phyloP scores from a whole-genome alignment of 202 grass and related monocot species.

The Elaeis oleifera region DNA sequence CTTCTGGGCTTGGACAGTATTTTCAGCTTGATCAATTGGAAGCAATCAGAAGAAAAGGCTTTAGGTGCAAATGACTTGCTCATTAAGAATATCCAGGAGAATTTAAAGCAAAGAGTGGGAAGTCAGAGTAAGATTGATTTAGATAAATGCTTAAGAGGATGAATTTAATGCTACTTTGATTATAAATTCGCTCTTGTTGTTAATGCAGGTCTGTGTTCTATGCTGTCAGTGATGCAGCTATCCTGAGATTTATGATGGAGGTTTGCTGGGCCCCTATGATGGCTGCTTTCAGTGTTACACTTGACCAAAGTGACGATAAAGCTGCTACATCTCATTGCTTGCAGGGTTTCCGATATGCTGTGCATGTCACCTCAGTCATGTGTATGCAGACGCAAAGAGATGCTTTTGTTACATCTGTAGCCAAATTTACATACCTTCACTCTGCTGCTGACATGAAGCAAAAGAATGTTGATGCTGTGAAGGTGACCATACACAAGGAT shows the following conservation, averaged over 20 bases:
- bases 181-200: constrained; percentile 22
- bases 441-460: constrained; percentile 95
- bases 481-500: constrained; percentile 27
- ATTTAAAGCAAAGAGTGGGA: constrained; percentile 89
- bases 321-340: constrained; percentile 85
- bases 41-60: constrained; percentile 76
- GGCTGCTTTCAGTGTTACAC: constrained; percentile 92
- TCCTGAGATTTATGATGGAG: constrained; percentile 96
- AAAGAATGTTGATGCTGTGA: constrained; percentile 92
- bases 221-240: constrained; percentile 68
- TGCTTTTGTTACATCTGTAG: constrained; percentile 91
- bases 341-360: constrained; percentile 69
- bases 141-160: not conserved
- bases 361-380: constrained; percentile 91
- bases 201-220: constrained; percentile 84
- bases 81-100: constrained; percentile 91
- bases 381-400: constrained; percentile 93
- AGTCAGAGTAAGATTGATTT: constrained; percentile 60
- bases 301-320: constrained; percentile 81
- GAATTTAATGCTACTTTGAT: not conserved
- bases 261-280: constrained; percentile 98
- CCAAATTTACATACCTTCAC: constrained; percentile 94
- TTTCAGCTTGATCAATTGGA: constrained; percentile 83
- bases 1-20: constrained; percentile 91
- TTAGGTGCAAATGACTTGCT: constrained; percentile 86